These are phyloP conservation scores for Zea luxurians DNA, from an alignment of 176 grass and related monocot species.

Conservation along the genomic window DNA sequence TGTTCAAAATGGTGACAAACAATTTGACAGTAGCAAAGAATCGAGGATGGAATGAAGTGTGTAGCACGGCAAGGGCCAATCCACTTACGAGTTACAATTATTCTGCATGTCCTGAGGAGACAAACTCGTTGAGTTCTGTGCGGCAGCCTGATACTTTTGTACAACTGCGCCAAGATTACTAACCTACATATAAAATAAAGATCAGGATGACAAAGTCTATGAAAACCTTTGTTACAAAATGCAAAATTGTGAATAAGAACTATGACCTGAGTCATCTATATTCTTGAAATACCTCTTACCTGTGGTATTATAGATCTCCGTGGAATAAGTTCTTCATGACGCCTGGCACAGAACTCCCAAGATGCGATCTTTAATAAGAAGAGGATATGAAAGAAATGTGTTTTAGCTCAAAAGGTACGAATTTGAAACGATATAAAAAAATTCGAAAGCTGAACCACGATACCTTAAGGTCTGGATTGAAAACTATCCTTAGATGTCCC, in stretches of 20 bases:
- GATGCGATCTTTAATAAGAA: slow-evolving; percentile 80
- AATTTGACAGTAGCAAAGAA: slow-evolving; percentile 38
- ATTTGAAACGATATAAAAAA: slow-evolving; percentile 14
- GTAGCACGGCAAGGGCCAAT: slow-evolving; percentile 7
- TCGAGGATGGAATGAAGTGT: slow-evolving; percentile 23
- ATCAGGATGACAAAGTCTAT: slow-evolving; percentile 24
- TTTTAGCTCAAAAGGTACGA: slow-evolving; percentile 22
- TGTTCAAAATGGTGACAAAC: neutral
- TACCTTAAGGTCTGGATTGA: slow-evolving; percentile 98
- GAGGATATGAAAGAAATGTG: slow-evolving; percentile 7
- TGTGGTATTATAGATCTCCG: slow-evolving; percentile 94
- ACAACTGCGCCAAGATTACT: slow-evolving; percentile 79
- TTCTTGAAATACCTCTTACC: slow-evolving; percentile 41
- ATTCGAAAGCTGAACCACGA: slow-evolving; percentile 7
- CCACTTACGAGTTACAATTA: slow-evolving; percentile 95
- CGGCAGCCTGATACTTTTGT: slow-evolving; percentile 78
- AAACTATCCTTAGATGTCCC: slow-evolving; percentile 95
- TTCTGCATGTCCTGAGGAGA: slow-evolving; percentile 89
- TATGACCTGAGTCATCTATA: neutral
- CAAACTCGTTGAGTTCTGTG: slow-evolving; percentile 71
- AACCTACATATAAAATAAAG: slow-evolving; percentile 62
- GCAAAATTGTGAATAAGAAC: slow-evolving; percentile 7
- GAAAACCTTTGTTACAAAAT: slow-evolving; percentile 21
- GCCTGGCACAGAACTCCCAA: slow-evolving; percentile 97
- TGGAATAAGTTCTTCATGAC: slow-evolving; percentile 96